Conservation (phyloP, 768 basidiomycete genomes). For the Clitopilus passeckerianus region DNA sequence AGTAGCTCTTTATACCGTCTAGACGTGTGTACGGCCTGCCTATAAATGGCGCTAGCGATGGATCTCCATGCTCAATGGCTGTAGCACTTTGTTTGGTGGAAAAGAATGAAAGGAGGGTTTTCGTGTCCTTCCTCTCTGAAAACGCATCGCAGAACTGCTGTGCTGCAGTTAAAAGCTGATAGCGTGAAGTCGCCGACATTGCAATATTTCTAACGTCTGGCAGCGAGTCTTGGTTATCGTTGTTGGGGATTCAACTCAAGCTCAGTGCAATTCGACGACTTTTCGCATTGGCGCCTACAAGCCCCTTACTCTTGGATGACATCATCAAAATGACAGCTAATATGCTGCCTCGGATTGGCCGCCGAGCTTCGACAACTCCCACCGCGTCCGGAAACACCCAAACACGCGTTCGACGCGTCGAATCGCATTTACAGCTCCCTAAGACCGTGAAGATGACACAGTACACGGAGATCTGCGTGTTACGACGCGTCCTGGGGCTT, state of each 20-base stretch:
- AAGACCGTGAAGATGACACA: background rate
- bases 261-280: too few species aligned
- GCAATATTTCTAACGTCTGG: background rate
- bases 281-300: too few species aligned
- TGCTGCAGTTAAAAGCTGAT: slow-evolving; percentile 37
- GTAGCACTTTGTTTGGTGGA: slow-evolving; percentile 36
- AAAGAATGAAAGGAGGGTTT: slow-evolving; percentile 45
- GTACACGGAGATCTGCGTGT: background rate
- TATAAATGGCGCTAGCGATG: slow-evolving; percentile 53
- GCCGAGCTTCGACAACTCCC: too few species aligned
- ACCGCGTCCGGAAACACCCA: too few species aligned
- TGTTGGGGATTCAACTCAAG: too few species aligned
- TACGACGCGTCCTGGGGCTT: background rate
- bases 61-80: slow-evolving; percentile 52
- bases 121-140: slow-evolving; percentile 33
- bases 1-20: slow-evolving; percentile 42
- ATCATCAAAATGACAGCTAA: too few species aligned
- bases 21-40: slow-evolving; percentile 43
- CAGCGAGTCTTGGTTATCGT: too few species aligned
- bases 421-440: background rate
- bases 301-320: too few species aligned
- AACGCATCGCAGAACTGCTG: slow-evolving; percentile 49
- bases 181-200: slow-evolving; percentile 20
- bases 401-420: background rate
- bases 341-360: too few species aligned